Evolutionary conservation across 2,329 filamentous ascomycete genomes (phyloP).

Genomic region (Dothideomycetes sp.): DNA sequence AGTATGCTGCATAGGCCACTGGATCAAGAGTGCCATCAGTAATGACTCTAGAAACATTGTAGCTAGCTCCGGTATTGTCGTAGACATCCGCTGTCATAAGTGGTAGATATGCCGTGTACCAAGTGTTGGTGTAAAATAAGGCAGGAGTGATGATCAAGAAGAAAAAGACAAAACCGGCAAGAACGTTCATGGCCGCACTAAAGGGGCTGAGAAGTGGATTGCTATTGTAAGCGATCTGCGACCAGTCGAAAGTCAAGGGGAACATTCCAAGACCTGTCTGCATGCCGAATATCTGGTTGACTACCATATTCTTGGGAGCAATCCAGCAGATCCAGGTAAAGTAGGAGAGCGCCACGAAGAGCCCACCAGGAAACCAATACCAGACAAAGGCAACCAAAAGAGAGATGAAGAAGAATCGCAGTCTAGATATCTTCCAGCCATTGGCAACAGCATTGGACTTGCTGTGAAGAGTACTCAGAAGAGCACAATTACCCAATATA

Average conservation of each 20-base stretch:
- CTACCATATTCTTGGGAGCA: conserved; percentile 73
- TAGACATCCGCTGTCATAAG: conserved; percentile 79
- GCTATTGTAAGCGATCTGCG: conserved; percentile 78
- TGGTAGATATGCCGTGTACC: conserved; percentile 73
- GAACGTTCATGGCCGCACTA: conserved; percentile 34
- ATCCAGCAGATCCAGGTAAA: conserved; percentile 89
- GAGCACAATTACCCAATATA: conserved; percentile 77
- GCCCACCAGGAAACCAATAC: conserved; percentile 74
- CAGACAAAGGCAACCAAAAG: conserved; percentile 65
- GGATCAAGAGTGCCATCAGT: conserved; percentile 37
- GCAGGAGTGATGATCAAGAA: conserved; percentile 37
- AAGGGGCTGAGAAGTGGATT: conserved; percentile 45
- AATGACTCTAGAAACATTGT: conserved; percentile 72
- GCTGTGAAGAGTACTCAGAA: conserved; percentile 73
- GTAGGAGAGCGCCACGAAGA: conserved; percentile 78
- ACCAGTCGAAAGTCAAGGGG: conserved; percentile 85
- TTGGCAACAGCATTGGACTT: conserved; percentile 73
- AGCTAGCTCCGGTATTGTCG: conserved; percentile 71
- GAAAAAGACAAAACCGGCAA: conserved; percentile 35
- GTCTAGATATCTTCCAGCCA: conserved; percentile 56
- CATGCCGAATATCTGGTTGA: conserved; percentile 82
- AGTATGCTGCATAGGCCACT: conserved; percentile 32
- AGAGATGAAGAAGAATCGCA: conserved; percentile 73
- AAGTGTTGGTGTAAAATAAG: conserved; percentile 34
- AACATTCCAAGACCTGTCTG: conserved; percentile 73